phyloP scores from a whole-genome alignment of 805 yeast species.

The Barnettozyma sp. region DNA sequence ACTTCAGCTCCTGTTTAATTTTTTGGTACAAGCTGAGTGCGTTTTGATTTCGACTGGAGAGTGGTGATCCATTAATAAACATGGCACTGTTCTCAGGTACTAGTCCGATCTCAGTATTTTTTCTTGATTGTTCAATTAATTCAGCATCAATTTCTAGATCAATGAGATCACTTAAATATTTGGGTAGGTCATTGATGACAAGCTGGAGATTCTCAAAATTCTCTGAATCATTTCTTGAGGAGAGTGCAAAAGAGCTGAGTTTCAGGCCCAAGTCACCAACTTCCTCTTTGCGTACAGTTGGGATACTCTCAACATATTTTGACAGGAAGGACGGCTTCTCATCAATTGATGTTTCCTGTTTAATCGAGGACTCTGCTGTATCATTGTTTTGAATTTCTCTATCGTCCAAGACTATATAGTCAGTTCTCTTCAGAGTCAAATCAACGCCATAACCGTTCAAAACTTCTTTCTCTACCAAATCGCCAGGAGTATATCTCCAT shows the following conservation, averaged over 20 bases:
- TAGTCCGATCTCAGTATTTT: conserved; percentile 34
- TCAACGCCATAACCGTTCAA: conserved; percentile 64
- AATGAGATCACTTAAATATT: conserved; percentile 32
- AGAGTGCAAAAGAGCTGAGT: conserved; percentile 29
- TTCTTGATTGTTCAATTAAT: conserved; percentile 24
- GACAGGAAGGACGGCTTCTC: conserved; percentile 22
- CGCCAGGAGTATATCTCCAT: conserved; percentile 60
- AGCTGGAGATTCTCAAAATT: conserved; percentile 33
- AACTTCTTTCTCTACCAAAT: conserved; percentile 20
- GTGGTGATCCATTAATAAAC: conserved; percentile 63
- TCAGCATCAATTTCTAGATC: conserved; percentile 17
- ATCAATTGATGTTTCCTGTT: no score
- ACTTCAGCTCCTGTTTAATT: conserved; percentile 32
- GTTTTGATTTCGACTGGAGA: conserved; percentile 40
- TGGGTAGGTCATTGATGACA: conserved; percentile 49
- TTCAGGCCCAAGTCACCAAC: conserved; percentile 34
- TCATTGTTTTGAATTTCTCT: conserved; percentile 32
- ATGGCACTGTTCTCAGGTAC: conserved; percentile 41
- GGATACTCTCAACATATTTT: conserved; percentile 26
- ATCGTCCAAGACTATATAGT: conserved; percentile 60
- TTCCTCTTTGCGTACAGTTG: conserved; percentile 27
- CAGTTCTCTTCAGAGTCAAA: conserved; percentile 56
- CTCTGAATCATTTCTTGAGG: conserved; percentile 21
- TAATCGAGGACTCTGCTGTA: no score
- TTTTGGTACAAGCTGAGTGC: conserved; percentile 34